Evolutionary conservation across 768 basidiomycete species (phyloP), one percentile per base, ranked within the genome.

Genomic region (Russula foetens): DNA sequence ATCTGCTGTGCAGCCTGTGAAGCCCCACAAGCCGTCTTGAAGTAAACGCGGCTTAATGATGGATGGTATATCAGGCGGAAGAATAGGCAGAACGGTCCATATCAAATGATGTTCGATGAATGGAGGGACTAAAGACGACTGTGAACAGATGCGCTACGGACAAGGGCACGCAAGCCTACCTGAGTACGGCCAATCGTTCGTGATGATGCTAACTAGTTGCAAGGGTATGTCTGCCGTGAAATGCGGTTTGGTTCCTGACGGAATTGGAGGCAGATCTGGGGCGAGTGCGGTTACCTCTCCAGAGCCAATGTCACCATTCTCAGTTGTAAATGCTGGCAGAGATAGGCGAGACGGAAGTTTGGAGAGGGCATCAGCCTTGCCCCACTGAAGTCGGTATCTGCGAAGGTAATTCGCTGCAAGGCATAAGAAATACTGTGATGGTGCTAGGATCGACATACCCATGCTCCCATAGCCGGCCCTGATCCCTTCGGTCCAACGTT

Each of bases 131-230:
- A 43, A 11, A 56, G 58, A 45, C 24, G 31, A 9, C 26, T 12
- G 26, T 49, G 15, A 38, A 35, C 51, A 19, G 7, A 39, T 21
- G 46, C 19, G 26, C 15, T 17, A 14, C 4, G 3, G 39, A 19
- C n/a, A 28, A 38, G 35, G 31, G 31, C 3, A 29, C 11, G 23
- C 35, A 53, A 11, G 47, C 76, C 56, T 66, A 86, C 88, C 83
- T 7, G 88, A 91, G 71, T 94, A 94, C 0, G 91, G 91, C 91
- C 91, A 94, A 69, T 92, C 90, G 67, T 92, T 91, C 67, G 76
- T 84, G 48, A 86, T 86, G 62, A 92, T 83, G 67, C 84, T 86
- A 64, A 90, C 74, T 54, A 82, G 74, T 38, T 82, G 74, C 14
- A 76, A 66, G 0, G 86, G 81, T 9, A 83, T 84, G 63, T 85